These are phyloP conservation scores for Asterochloris erici DNA, from an alignment of 139 green algal genomes.

Conservation along the genomic window DNA sequence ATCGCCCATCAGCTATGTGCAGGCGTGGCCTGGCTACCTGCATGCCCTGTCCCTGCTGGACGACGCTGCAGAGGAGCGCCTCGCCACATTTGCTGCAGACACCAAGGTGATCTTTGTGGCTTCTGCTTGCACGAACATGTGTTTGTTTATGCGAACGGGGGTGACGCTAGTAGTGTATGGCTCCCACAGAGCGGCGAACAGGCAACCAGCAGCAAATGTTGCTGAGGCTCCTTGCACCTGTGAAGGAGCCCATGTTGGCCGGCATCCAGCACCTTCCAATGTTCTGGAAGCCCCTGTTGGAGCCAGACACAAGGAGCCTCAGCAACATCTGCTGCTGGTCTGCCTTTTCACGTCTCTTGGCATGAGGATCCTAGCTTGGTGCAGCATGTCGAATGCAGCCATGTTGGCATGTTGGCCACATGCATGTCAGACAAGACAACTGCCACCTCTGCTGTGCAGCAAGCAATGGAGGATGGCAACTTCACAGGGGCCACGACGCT, in stretches of 20 bases:
- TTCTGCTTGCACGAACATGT: too few species aligned
- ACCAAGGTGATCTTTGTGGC: background rate
- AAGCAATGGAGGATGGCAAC: background rate
- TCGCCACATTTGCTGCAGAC: background rate
- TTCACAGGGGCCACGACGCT: background rate
- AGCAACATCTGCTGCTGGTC: background rate
- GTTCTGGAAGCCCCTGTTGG: too few species aligned
- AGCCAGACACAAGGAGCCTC: background rate
- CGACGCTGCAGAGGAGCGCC: background rate
- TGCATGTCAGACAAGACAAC: background rate
- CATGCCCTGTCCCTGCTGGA: conserved; percentile 19
- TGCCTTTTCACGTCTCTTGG: background rate
- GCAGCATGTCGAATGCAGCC: background rate
- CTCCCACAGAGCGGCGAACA: background rate
- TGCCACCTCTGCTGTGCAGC: background rate
- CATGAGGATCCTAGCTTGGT: too few species aligned
- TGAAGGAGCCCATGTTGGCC: background rate
- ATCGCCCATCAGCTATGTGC: conserved; percentile 5
- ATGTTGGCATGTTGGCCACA: background rate
- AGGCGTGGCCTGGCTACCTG: conserved; percentile 10
- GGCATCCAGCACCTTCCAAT: too few species aligned
- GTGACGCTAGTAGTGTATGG: background rate
- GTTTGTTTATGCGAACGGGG: background rate
- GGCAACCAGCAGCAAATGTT: background rate
- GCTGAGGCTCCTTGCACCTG: background rate